Conservation (phyloP, 1,284 basidiomycete species). For the Cryptococcus sp. region DNA sequence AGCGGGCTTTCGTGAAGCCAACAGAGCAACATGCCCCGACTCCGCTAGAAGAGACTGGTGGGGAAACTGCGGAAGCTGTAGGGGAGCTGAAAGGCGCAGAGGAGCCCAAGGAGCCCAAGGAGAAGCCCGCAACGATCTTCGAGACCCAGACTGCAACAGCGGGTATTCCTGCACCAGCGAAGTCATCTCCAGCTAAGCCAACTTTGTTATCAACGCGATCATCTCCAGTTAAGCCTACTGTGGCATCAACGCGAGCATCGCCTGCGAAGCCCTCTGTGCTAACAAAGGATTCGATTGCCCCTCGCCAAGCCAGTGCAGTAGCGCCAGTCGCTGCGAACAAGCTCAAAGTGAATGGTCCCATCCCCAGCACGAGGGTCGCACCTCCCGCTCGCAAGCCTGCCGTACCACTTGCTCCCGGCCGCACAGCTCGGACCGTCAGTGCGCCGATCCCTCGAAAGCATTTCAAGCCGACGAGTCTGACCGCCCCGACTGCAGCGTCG, state of each 20-base stretch:
- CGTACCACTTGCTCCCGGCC: slow-evolving; percentile 12
- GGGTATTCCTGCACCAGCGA: no score
- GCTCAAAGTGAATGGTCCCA: neutral
- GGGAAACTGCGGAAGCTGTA: neutral
- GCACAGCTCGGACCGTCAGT: slow-evolving; percentile 10
- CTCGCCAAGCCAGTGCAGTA: neutral
- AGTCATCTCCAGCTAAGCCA: no score
- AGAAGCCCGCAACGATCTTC: no score
- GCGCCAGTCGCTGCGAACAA: slow-evolving; percentile 3
- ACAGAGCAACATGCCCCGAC: neutral
- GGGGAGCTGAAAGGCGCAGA: neutral
- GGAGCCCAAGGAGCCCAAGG: no score
- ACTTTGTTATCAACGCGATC: no score
- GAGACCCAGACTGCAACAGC: no score
- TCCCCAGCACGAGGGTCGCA: neutral
- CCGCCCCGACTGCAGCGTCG: slow-evolving; percentile 14
- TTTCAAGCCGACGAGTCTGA: slow-evolving; percentile 19
- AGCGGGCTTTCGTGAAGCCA: neutral
- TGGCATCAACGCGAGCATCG: no score
- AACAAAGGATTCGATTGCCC: no score
- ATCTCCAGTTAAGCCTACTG: no score
- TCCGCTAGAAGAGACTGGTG: neutral
- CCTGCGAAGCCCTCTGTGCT: no score
- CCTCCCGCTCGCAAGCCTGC: slow-evolving; percentile 14
- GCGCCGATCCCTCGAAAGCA: slow-evolving; percentile 17